These are phyloP conservation scores for Saraca asoca DNA, from an alignment of 331 rosid genomes.

Conservation along the genomic window DNA sequence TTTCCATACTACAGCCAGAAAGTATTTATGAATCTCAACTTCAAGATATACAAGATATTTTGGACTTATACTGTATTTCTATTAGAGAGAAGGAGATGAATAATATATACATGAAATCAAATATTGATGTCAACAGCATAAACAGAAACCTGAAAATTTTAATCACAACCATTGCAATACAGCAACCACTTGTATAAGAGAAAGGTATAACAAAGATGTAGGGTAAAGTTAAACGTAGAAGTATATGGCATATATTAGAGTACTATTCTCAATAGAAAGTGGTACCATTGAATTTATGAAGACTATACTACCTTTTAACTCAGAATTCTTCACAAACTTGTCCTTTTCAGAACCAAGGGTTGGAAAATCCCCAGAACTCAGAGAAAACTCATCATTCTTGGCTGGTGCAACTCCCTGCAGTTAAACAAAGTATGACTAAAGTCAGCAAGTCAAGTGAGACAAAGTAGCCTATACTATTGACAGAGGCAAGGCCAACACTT, in stretches of 20 bases:
- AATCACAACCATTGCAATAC: background rate
- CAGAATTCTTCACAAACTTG: slow-evolving; percentile 56
- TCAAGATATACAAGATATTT: background rate
- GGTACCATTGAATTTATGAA: slow-evolving; percentile 2
- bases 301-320: slow-evolving; percentile 53
- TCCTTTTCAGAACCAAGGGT: slow-evolving; percentile 92
- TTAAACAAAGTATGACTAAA: no score
- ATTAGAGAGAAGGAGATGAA: background rate
- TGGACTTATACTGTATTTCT: no score
- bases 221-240: background rate
- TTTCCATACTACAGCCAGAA: background rate
- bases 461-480: no score
- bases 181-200: background rate
- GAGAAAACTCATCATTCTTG: slow-evolving; percentile 73
- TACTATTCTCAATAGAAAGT: background rate
- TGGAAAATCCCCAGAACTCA: slow-evolving; percentile 89
- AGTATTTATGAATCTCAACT: background rate
- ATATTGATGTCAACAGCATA: background rate
- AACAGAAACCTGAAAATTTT: slow-evolving; percentile 6
- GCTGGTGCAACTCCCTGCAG: slow-evolving; percentile 60
- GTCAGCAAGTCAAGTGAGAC: no score
- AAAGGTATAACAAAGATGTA: background rate
- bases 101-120: no score
- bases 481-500: no score
- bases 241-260: background rate